Base-by-base conservation (phyloP, 169 alveolate genomes). In the Plasmodium reichenowi region DNA sequence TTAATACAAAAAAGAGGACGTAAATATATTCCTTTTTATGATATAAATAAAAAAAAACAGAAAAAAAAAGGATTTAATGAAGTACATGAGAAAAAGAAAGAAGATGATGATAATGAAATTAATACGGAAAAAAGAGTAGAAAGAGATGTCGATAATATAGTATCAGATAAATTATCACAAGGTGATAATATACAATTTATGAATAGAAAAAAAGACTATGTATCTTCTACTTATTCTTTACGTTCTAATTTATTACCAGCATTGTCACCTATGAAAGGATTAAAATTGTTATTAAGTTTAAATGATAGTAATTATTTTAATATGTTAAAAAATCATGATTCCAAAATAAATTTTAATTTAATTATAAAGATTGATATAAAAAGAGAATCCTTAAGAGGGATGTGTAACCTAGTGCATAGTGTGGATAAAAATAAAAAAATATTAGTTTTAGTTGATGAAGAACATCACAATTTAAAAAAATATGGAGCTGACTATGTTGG, bases 401-500 rank as follows among this genome's bases (percentile, higher is more conserved):
- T 80, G 90, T 80, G 90, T 56, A 80, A 67, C 17, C 60, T 80
- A 12, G 12, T 66, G 10, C 90, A 80, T 48, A 80, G 90, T 26
- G 90, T 80, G 0, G 90, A 80, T 60, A 80, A 72, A 17, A 80
- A 80, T 24, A 80, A 80, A 22, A 80, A 80, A 43, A 80, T 80
- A 10, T 26, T 80, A 12, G 90, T 80, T 2, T 47, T 80, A 3
- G 80, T 80, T 0, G 90, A 80, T 38, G 90, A 80, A 15, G 75
- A 80, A n/a, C 43, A 67, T 54, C 48, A 67, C 8, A 38, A 38
- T 4, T 67, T 80, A 54, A 80, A 67, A 71, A 80, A 80, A 7
- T 68, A 29, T 48, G 96, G 96, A 8, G 96, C 96, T 4, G 73
- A 93, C 54, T 94, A 92, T 74, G 95, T 94, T 0, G 95, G 96